Percentiles rank a stretch among this genome's conserved stretches.
Conservation (phyloP, 192 early-diverging fungal species). For the Coemansia asiatica region DNA sequence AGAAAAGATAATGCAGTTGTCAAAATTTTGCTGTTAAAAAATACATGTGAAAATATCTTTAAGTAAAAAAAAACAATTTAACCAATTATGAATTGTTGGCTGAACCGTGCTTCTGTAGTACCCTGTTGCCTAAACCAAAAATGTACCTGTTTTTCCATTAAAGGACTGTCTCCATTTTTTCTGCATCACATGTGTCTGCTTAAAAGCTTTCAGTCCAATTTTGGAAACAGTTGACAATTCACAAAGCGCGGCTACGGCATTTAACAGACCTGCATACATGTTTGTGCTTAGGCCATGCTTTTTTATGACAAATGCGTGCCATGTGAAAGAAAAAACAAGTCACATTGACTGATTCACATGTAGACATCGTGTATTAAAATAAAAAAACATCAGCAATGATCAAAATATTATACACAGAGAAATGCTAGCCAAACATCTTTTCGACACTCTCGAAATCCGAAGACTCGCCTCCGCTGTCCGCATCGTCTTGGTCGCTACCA, state of each 20-base stretch:
- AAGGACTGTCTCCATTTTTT: not conserved
- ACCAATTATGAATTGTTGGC: no score
- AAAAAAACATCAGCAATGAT: no score
- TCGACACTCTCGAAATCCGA: constrained; percentile 47
- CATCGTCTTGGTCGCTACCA: not conserved
- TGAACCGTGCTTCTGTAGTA: not conserved
- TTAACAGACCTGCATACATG: not conserved
- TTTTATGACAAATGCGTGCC: not conserved
- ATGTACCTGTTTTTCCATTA: no score
- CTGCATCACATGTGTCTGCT: not conserved
- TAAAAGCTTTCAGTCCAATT: not conserved
- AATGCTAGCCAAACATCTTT: constrained; percentile 28
- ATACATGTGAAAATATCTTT: no score
- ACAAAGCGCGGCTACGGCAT: not conserved
- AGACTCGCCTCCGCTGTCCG: not conserved
- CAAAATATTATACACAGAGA: not conserved
- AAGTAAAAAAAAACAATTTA: no score
- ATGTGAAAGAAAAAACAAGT: not conserved
- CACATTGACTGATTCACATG: not conserved
- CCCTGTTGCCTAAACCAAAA: no score
- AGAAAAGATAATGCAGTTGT: no score
- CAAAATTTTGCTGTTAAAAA: no score
- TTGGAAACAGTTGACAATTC: not conserved
- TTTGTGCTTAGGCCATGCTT: not conserved
- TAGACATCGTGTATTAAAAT: not conserved